phyloP scores from a whole-genome alignment of 1,284 basidiomycete species.

The Termitomyces sp. region DNA sequence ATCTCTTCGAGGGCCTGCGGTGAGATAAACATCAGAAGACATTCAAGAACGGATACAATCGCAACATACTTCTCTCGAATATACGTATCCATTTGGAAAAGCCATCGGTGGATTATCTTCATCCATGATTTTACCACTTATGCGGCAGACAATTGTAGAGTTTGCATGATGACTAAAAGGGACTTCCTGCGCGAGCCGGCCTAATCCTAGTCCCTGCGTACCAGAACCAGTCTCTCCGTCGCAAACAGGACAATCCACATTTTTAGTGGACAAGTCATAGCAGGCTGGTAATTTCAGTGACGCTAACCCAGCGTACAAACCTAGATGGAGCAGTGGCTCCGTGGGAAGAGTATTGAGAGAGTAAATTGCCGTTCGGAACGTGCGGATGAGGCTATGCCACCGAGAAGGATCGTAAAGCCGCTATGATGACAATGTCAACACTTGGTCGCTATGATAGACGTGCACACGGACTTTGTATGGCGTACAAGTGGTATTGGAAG shows the following conservation, averaged over 20 bases:
- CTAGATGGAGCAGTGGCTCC: conserved; percentile 80
- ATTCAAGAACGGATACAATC: neutral
- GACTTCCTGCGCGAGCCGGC: conserved; percentile 77
- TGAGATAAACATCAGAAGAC: neutral
- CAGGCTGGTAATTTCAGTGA: conserved; percentile 83
- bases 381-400: conserved; percentile 69
- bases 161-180: conserved; percentile 93
- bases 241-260: conserved; percentile 91
- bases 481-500: conserved; percentile 57
- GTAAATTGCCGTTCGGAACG: conserved; percentile 84
- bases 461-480: conserved; percentile 58
- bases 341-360: conserved; percentile 81
- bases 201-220: conserved; percentile 50
- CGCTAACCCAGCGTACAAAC: conserved; percentile 84
- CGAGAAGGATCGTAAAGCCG: conserved; percentile 76
- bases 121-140: conserved; percentile 92
- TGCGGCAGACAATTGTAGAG: conserved; percentile 89
- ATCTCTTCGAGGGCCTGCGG: conserved; percentile 79
- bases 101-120: conserved; percentile 88
- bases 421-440: conserved; percentile 33
- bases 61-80: conserved; percentile 73
- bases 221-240: conserved; percentile 43
- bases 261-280: conserved; percentile 57
- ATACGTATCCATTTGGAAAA: conserved; percentile 91
- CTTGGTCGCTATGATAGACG: neutral